These are phyloP conservation scores for Lasiodiplodia citricola DNA, from an alignment of 2,329 filamentous ascomycete genomes.

Conservation along the genomic window DNA sequence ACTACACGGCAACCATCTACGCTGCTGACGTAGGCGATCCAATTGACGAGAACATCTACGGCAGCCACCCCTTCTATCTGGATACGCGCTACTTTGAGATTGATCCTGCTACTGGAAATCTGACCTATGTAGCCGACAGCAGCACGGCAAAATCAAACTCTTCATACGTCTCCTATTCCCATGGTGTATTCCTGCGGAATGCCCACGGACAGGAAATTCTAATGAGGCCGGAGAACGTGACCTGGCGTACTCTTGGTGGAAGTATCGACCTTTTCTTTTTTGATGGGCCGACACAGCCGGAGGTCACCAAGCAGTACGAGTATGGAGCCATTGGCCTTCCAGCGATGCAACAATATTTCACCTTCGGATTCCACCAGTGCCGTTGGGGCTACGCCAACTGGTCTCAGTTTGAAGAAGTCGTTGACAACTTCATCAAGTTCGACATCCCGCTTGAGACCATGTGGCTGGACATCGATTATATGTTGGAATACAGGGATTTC, in stretches of 20 bases:
- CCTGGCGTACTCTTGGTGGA: conserved; percentile 77
- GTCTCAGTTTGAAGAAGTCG: conserved; percentile 65
- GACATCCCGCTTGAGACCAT: conserved; percentile 59
- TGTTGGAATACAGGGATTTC: conserved; percentile 66
- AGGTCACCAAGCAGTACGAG: conserved; percentile 75
- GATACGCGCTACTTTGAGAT: conserved; percentile 77
- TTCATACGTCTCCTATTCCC: conserved; percentile 70
- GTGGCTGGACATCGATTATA: conserved; percentile 57
- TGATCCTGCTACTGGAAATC: conserved; percentile 52
- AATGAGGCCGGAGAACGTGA: conserved; percentile 67
- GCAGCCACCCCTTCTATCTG: conserved; percentile 77
- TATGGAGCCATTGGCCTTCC: conserved; percentile 70
- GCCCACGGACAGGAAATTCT: conserved; percentile 77
- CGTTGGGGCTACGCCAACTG: conserved; percentile 82
- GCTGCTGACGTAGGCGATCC: conserved; percentile 71
- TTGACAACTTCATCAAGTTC: conserved; percentile 59
- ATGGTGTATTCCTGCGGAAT: conserved; percentile 79
- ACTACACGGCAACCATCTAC: conserved; percentile 71
- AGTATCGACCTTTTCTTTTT: conserved; percentile 82
- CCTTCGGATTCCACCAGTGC: conserved; percentile 82
- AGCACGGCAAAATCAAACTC: conserved; percentile 38
- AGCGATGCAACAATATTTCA: conserved; percentile 81
- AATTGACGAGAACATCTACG: conserved; percentile 73
- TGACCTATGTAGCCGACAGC: conserved; percentile 59
- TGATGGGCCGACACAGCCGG: conserved; percentile 70